Evolutionary conservation across 495 filamentous ascomycete species (phyloP).

Genomic region (Aspergillus bertholletiae): DNA sequence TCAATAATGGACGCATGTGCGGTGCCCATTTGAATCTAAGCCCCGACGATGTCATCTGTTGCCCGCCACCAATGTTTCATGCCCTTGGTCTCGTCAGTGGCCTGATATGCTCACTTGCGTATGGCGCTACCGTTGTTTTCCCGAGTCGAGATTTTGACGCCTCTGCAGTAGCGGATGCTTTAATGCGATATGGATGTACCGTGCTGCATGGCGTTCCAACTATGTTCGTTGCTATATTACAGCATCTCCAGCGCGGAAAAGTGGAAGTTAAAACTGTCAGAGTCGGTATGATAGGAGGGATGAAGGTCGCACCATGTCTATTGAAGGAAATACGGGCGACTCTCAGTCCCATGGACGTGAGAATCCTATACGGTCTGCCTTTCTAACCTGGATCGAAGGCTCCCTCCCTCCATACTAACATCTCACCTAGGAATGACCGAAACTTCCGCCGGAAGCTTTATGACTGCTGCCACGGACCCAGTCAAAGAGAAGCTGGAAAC

Average conservation of each 20-base stretch:
- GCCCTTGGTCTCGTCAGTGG: slow-evolving; percentile 1
- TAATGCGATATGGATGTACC: neutral
- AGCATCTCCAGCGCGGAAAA: neutral
- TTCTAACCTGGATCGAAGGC: neutral
- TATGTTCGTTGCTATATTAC: slow-evolving; percentile 4
- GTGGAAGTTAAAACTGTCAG: neutral
- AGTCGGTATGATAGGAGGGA: slow-evolving; percentile 1
- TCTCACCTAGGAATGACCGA: slow-evolving; percentile 21
- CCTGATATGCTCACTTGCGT: neutral
- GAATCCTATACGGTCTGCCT: neutral
- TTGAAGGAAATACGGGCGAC: neutral
- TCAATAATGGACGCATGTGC: slow-evolving; percentile 76
- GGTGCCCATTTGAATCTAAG: slow-evolving; percentile 65
- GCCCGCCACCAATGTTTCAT: slow-evolving; percentile 50
- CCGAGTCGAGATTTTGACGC: slow-evolving; percentile 22
- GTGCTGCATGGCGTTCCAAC: slow-evolving; percentile 7
- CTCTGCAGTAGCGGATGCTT: neutral
- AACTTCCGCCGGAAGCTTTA: slow-evolving; percentile 51
- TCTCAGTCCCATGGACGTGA: neutral
- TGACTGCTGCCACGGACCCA: slow-evolving; percentile 71
- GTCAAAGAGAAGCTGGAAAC: slow-evolving; percentile 57
- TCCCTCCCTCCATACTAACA: neutral
- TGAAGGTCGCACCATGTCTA: neutral
- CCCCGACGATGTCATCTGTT: slow-evolving; percentile 59
- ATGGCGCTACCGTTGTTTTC: slow-evolving; percentile 39